Evolutionary conservation across 257 asterid species (phyloP).

Genomic region (Eucommia ulmoides): DNA sequence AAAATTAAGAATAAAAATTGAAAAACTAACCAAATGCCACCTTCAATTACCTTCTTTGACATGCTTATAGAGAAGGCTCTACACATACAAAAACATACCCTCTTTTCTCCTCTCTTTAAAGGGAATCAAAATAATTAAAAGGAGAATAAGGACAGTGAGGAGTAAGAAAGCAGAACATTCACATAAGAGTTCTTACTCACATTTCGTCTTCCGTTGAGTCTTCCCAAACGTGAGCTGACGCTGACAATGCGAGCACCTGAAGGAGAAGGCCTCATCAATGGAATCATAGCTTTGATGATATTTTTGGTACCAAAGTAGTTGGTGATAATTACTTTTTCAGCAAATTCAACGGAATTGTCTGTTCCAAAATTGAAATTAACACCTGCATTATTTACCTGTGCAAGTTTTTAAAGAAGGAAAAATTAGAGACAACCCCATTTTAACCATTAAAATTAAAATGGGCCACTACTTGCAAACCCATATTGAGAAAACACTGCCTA

Average conservation of each 20-base stretch:
- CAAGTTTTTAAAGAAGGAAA: constrained; percentile 5
- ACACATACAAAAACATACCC: too few relatives aligned
- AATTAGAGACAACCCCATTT: too few relatives aligned
- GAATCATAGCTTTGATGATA: constrained; percentile 60
- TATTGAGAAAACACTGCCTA: too few relatives aligned
- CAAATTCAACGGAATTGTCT: constrained; percentile 59
- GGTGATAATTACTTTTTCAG: constrained; percentile 58
- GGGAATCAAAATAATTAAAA: background rate
- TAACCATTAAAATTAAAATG: too few relatives aligned
- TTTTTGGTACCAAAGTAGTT: constrained; percentile 82
- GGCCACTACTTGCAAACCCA: too few relatives aligned
- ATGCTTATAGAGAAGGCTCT: too few relatives aligned
- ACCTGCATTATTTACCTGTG: constrained; percentile 85
- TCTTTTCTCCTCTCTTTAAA: background rate
- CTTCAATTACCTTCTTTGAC: too few relatives aligned
- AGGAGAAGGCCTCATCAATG: constrained; percentile 56
- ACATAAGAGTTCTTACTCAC: constrained; percentile 28
- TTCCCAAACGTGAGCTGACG: constrained; percentile 76
- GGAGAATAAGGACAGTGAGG: background rate
- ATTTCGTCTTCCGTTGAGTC: constrained; percentile 72
- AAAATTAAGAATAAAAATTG: too few relatives aligned
- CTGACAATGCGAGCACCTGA: constrained; percentile 75
- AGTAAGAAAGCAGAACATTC: background rate
- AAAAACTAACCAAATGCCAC: too few relatives aligned
- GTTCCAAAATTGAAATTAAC: constrained; percentile 63